A percentile compares a stretch with the other conserved stretches of the same genome.
Conservation (phyloP, 352 stramenopile species). For the Globisporangium cylindrosporum region DNA sequence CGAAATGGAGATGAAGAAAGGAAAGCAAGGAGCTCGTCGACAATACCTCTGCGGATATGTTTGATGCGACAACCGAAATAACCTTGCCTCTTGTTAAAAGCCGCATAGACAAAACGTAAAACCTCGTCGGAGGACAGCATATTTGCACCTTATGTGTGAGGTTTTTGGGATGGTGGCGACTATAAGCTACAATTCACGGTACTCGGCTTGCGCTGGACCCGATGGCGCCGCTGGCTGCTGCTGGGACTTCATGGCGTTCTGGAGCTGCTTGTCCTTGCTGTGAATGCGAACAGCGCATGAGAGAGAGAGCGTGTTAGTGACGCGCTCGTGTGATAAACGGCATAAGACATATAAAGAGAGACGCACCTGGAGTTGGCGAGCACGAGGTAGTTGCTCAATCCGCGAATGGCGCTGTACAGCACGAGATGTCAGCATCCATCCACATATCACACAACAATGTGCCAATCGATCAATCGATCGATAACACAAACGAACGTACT, state of each 20-base stretch:
- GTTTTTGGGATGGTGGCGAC: background rate
- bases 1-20: background rate
- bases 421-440: conserved; percentile 10
- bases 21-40: background rate
- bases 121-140: background rate
- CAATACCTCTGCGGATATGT: background rate
- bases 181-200: conserved; percentile 57
- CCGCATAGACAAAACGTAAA: background rate
- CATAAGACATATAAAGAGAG: background rate
- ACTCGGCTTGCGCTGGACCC: conserved; percentile 70
- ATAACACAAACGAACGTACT: conserved; percentile 36
- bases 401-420: conserved; percentile 58
- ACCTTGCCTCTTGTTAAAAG: background rate
- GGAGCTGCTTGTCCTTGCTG: conserved; percentile 85
- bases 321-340: background rate
- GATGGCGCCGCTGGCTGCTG: conserved; percentile 25
- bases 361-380: conserved; percentile 82
- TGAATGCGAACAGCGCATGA: background rate
- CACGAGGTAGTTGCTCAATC: conserved; percentile 86
- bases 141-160: conserved; percentile 1
- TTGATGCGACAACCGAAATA: background rate
- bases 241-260: conserved; percentile 74
- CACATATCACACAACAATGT: background rate
- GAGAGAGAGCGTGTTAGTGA: background rate
- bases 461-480: conserved; percentile 2